Percentiles rank a stretch among this genome's conserved stretches.
These are phyloP conservation scores for Kwoniella sp. DNA, from an alignment of 768 basidiomycete genomes.

Conservation along the genomic window DNA sequence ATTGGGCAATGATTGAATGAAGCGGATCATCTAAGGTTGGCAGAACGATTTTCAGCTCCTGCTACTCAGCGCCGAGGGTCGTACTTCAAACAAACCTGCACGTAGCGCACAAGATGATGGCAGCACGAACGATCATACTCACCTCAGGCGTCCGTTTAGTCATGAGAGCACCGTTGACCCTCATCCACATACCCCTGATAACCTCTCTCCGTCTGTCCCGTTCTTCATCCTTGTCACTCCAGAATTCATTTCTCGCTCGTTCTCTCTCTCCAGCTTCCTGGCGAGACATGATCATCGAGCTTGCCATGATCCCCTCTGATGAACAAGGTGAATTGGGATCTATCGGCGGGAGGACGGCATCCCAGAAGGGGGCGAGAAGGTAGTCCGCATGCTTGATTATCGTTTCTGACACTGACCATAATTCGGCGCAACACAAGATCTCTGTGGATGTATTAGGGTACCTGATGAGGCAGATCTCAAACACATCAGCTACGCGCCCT, in stretches of 20 bases:
- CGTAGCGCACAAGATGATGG: slow-evolving; percentile 36
- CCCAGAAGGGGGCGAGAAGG: slow-evolving; percentile 86
- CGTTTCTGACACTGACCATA: slow-evolving; percentile 92
- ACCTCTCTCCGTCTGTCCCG: slow-evolving; percentile 64
- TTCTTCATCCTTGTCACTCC: slow-evolving; percentile 80
- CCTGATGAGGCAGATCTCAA: slow-evolving; percentile 57
- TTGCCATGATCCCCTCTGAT: neutral
- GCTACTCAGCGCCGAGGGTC: too few relatives aligned
- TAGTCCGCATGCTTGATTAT: slow-evolving; percentile 72
- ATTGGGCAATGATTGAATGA: slow-evolving; percentile 79
- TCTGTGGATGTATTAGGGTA: slow-evolving; percentile 93
- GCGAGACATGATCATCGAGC: slow-evolving; percentile 8
- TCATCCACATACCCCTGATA: slow-evolving; percentile 90
- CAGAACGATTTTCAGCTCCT: too few relatives aligned
- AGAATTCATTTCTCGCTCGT: slow-evolving; percentile 56
- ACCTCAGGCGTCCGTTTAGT: slow-evolving; percentile 88
- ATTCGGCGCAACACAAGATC: slow-evolving; percentile 91
- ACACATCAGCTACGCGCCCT: neutral
- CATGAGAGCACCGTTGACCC: slow-evolving; percentile 85
- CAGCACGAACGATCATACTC: too few relatives aligned
- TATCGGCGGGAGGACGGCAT: slow-evolving; percentile 60
- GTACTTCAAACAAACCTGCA: too few relatives aligned
- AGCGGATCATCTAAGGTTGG: slow-evolving; percentile 75
- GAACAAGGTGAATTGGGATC: slow-evolving; percentile 17
- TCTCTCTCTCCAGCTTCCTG: slow-evolving; percentile 35